These are phyloP conservation scores for Auriscalpium orientale DNA, from an alignment of 768 basidiomycete genomes.

Conservation along the genomic window DNA sequence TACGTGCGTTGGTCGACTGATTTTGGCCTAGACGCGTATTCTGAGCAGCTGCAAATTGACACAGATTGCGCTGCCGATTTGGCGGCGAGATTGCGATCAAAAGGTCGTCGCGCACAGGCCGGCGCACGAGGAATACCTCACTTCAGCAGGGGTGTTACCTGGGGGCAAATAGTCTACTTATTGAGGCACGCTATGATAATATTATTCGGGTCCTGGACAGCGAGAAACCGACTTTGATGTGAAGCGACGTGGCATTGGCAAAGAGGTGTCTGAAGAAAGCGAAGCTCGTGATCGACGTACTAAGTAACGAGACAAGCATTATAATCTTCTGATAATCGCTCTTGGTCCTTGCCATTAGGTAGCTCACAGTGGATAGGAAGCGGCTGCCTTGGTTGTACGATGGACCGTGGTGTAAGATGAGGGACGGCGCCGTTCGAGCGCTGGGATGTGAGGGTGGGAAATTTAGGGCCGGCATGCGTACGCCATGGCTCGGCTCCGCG, in stretches of 20 bases:
- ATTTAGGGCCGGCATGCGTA: constrained; percentile 20
- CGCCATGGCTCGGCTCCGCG: no score
- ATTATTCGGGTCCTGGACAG: background rate
- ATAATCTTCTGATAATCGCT: constrained; percentile 51
- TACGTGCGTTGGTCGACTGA: constrained; percentile 27
- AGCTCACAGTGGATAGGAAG: constrained; percentile 34
- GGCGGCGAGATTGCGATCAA: constrained; percentile 32
- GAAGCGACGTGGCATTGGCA: background rate
- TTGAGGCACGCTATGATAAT: no score
- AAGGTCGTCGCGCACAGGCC: constrained; percentile 24
- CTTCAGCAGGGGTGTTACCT: constrained; percentile 4
- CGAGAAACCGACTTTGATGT: background rate
- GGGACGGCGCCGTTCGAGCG: constrained; percentile 4
- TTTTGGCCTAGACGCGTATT: background rate
- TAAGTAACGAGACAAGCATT: constrained; percentile 53
- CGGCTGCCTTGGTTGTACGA: constrained; percentile 64
- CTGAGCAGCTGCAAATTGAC: background rate
- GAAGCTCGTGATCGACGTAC: constrained; percentile 32
- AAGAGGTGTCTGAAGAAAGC: constrained; percentile 37
- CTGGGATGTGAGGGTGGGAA: background rate
- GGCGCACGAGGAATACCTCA: constrained; percentile 32
- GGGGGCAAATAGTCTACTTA: background rate
- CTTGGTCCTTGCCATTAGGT: constrained; percentile 81
- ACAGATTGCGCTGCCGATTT: constrained; percentile 33
- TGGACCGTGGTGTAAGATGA: constrained; percentile 49